Percentiles rank a stretch among this genome's conserved stretches.
Conservation (phyloP, 305 asterid species). For the Fraxinus albicans region DNA sequence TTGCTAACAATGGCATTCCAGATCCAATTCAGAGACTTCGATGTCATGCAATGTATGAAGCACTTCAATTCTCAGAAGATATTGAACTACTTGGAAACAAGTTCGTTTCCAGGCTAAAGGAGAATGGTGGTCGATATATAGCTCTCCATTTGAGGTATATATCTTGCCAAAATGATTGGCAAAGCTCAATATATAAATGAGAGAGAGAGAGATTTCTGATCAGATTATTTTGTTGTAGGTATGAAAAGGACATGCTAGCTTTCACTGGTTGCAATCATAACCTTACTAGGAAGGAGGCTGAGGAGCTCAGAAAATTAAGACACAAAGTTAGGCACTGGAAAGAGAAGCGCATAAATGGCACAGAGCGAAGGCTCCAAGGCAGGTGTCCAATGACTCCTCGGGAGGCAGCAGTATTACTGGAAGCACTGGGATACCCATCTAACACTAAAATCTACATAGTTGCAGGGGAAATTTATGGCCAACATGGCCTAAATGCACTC, state of each 20-base stretch:
- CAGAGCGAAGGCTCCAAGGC: constrained; percentile 55
- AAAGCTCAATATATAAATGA: neutral
- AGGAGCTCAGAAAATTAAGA: constrained; percentile 67
- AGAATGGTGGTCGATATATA: constrained; percentile 48
- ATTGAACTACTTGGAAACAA: constrained; percentile 66
- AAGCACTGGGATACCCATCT: constrained; percentile 79
- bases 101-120: constrained; percentile 55
- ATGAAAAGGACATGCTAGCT: constrained; percentile 90
- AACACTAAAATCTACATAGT: constrained; percentile 65
- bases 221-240: constrained; percentile 32
- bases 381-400: constrained; percentile 91
- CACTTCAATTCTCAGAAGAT: constrained; percentile 66
- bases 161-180: neutral
- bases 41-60: constrained; percentile 79
- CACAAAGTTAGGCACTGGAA: constrained; percentile 75
- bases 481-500: constrained; percentile 53
- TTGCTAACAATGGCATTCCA: constrained; percentile 75
- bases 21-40: constrained; percentile 67
- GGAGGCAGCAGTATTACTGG: constrained; percentile 74
- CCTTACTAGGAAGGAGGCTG: constrained; percentile 48
- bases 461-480: constrained; percentile 83
- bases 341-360: constrained; percentile 70
- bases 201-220: neutral
- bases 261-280: constrained; percentile 91
- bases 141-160: constrained; percentile 88